A percentile compares a stretch with the other conserved stretches of the same genome.
Conservation (phyloP, 768 basidiomycete genomes). For the Hygrophorus pudorinus region DNA sequence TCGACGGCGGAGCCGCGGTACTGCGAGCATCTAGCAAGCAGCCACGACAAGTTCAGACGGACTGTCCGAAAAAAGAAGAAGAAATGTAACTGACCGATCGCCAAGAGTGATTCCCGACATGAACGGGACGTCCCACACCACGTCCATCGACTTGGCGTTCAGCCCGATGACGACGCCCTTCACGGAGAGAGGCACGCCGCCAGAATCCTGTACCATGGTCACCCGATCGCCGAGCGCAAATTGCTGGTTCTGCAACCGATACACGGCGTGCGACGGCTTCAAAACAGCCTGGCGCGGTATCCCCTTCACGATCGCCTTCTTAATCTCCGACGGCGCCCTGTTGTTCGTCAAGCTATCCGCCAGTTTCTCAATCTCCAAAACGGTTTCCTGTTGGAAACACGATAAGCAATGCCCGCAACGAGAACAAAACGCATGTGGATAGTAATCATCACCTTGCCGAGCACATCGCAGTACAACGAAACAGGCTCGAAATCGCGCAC, state of each 20-base stretch:
- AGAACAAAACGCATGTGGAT: neutral
- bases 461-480: constrained; percentile 83
- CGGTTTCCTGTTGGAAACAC: constrained; percentile 47
- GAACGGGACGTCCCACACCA: constrained; percentile 93
- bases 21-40: constrained; percentile 82
- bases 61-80: too few relatives aligned
- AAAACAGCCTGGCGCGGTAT: constrained; percentile 90
- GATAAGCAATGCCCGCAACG: neutral
- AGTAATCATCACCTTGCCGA: constrained; percentile 56
- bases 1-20: constrained; percentile 88
- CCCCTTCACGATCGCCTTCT: constrained; percentile 87
- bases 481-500: constrained; percentile 90
- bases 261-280: constrained; percentile 84
- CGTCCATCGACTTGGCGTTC: constrained; percentile 81
- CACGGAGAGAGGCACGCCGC: constrained; percentile 79
- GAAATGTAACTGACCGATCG: constrained; percentile 67
- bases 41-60: too few relatives aligned
- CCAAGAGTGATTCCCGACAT: constrained; percentile 85
- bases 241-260: constrained; percentile 80
- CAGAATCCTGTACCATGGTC: constrained; percentile 92
- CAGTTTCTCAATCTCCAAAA: constrained; percentile 66
- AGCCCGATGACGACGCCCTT: constrained; percentile 94
- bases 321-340: constrained; percentile 57
- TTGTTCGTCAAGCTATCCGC: constrained; percentile 58
- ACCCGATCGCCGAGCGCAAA: constrained; percentile 91